phyloP scores from a whole-genome alignment of 805 yeast species.

The Kluyveromyces aestuarii region DNA sequence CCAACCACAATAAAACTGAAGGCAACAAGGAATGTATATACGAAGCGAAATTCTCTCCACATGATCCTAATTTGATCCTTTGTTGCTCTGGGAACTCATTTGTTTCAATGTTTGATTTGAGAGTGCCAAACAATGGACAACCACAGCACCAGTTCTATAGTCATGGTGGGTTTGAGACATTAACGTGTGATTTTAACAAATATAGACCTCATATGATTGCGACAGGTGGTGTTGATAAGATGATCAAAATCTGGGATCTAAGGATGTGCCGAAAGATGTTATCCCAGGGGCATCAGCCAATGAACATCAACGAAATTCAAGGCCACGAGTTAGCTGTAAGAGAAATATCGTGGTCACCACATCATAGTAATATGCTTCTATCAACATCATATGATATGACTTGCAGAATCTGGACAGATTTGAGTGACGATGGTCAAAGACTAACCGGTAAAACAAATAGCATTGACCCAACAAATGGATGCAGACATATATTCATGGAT shows the following conservation, averaged over 20 bases:
- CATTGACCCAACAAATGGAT: slow-evolving; percentile 40
- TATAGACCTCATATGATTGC: slow-evolving; percentile 74
- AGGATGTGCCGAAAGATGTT: slow-evolving; percentile 49
- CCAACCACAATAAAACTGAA: slow-evolving; percentile 27
- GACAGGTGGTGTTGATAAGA: slow-evolving; percentile 86
- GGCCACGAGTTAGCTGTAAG: slow-evolving; percentile 91
- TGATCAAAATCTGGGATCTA: slow-evolving; percentile 79
- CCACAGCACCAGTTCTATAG: slow-evolving; percentile 51
- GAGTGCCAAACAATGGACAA: slow-evolving; percentile 51
- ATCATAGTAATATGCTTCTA: slow-evolving; percentile 56
- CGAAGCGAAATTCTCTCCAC: slow-evolving; percentile 77
- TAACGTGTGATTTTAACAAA: slow-evolving; percentile 85
- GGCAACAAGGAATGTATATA: slow-evolving; percentile 56
- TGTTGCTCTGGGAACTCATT: slow-evolving; percentile 67
- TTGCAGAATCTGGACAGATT: slow-evolving; percentile 75
- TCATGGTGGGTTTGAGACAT: slow-evolving; percentile 72
- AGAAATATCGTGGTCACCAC: slow-evolving; percentile 84
- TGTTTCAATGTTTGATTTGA: slow-evolving; percentile 72
- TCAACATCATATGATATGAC: slow-evolving; percentile 91
- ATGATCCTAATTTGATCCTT: slow-evolving; percentile 58
- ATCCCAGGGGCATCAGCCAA: slow-evolving; percentile 35
- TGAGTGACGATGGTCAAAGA: slow-evolving; percentile 48
- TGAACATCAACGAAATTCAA: slow-evolving; percentile 66
- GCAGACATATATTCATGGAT: slow-evolving; percentile 47
- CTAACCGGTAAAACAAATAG: slow-evolving; percentile 36